Conservation (phyloP, 1,139 yeast genomes). For the Yamadazyma triangularis region DNA sequence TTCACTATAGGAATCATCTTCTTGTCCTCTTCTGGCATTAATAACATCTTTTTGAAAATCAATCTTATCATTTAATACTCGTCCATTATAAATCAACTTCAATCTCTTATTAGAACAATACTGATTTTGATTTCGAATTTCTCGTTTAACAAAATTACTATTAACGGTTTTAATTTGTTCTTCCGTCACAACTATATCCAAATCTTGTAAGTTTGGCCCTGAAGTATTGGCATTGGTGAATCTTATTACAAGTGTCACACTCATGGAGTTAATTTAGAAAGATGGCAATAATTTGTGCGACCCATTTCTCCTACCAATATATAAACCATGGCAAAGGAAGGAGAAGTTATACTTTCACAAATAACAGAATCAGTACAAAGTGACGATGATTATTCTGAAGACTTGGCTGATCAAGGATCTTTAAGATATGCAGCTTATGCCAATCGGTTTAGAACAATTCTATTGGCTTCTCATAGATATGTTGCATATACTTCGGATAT, state of each 20-base stretch:
- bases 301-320: no score
- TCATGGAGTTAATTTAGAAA: background rate
- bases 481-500: slow-evolving; percentile 86
- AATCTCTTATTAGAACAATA: slow-evolving; percentile 46
- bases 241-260: background rate
- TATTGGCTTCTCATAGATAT: slow-evolving; percentile 74
- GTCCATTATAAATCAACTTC: slow-evolving; percentile 70
- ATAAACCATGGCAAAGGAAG: slow-evolving; percentile 3
- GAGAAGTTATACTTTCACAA: slow-evolving; percentile 3
- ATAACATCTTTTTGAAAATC: slow-evolving; percentile 50
- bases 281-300: no score
- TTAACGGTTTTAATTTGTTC: background rate
- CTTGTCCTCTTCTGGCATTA: slow-evolving; percentile 16
- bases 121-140: slow-evolving; percentile 24
- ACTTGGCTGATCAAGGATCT: slow-evolving; percentile 14
- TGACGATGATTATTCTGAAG: slow-evolving; percentile 2
- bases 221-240: background rate
- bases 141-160: slow-evolving; percentile 3
- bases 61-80: slow-evolving; percentile 58
- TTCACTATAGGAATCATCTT: slow-evolving; percentile 6
- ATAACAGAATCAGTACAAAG: slow-evolving; percentile 12
- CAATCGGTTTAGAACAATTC: slow-evolving; percentile 64
- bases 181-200: background rate
- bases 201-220: background rate
- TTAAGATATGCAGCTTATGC: slow-evolving; percentile 83